These are phyloP conservation scores for Cadophora sp. DNA, from an alignment of 2,329 filamentous ascomycete genomes.

Conservation along the genomic window DNA sequence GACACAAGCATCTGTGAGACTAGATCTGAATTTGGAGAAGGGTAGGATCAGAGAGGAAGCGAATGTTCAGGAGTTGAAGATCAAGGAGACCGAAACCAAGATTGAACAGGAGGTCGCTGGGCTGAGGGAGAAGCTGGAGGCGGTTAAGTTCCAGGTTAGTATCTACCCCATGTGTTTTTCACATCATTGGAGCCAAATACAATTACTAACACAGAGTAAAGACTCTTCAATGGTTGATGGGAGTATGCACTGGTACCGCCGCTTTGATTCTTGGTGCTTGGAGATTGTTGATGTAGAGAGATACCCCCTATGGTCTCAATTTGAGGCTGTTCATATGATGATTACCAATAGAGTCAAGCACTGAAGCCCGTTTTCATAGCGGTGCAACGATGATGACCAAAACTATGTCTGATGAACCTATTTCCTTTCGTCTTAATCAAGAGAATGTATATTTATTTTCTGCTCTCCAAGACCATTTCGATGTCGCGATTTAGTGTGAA, in stretches of 20 bases:
- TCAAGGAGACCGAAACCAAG: constrained; percentile 98
- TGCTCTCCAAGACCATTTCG: not conserved
- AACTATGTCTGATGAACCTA: not conserved
- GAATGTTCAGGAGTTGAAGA: constrained; percentile 94
- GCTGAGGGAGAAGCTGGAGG: constrained; percentile 88
- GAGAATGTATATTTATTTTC: not conserved
- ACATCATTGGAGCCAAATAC: not conserved
- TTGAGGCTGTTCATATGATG: constrained; percentile 1
- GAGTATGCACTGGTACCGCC: constrained; percentile 71
- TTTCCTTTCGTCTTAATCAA: not conserved
- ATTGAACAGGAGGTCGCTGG: constrained; percentile 97
- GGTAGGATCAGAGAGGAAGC: constrained; percentile 95
- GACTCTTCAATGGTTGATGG: constrained; percentile 98
- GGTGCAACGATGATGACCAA: not conserved
- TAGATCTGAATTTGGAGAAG: constrained; percentile 96
- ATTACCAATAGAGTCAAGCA: constrained; percentile 3
- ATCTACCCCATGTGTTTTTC: not conserved
- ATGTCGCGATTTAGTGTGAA: too few species aligned
- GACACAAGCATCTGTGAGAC: constrained; percentile 88
- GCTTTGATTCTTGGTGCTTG: constrained; percentile 73
- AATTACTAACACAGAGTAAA: constrained; percentile 43
- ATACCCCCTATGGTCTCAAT: not conserved
- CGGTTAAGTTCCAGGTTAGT: constrained; percentile 82
- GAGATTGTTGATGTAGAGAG: constrained; percentile 68
- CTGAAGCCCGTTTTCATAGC: not conserved